These are phyloP conservation scores for Apiotrichum mycotoxinovorans DNA, from an alignment of 1,284 basidiomycete species.

Conservation along the genomic window DNA sequence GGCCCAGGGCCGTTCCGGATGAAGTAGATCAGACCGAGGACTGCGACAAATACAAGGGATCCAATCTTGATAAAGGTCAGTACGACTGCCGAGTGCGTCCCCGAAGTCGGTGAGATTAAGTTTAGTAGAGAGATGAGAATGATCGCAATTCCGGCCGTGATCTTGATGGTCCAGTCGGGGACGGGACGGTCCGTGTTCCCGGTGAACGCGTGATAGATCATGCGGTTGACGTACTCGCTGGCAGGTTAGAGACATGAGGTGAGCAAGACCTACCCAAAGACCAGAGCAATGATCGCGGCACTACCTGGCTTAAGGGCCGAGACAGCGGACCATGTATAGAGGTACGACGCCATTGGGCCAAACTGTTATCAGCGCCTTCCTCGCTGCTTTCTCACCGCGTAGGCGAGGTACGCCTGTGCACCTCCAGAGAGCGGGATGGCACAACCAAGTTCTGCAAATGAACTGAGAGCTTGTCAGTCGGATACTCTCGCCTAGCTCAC, in stretches of 20 bases:
- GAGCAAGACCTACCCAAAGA: conserved; percentile 54
- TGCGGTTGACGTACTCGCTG: conserved; percentile 73
- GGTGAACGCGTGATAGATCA: conserved; percentile 50
- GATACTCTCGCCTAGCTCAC: conserved; percentile 19
- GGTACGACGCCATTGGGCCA: conserved; percentile 76
- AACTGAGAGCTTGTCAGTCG: conserved; percentile 53
- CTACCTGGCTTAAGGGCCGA: conserved; percentile 69
- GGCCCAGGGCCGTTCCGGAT: conserved; percentile 41
- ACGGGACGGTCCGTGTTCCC: conserved; percentile 56
- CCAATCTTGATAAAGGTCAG: conserved; percentile 75
- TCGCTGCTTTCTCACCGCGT: conserved; percentile 53
- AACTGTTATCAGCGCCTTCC: conserved; percentile 51
- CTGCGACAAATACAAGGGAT: conserved; percentile 50
- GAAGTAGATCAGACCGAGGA: conserved; percentile 49
- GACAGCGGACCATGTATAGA: conserved; percentile 87
- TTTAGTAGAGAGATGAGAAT: conserved; percentile 70
- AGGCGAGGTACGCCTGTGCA: conserved; percentile 84
- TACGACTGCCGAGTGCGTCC: conserved; percentile 75
- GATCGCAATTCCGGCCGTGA: conserved; percentile 74
- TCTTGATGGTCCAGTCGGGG: conserved; percentile 88
- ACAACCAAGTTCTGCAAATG: conserved; percentile 72
- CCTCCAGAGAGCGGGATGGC: conserved; percentile 66
- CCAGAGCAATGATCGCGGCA: conserved; percentile 56
- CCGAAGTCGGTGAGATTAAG: conserved; percentile 71
- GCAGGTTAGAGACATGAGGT: background rate